Conservation (phyloP, 495 filamentous ascomycete genomes). For the Aspergillus indologenus region DNA sequence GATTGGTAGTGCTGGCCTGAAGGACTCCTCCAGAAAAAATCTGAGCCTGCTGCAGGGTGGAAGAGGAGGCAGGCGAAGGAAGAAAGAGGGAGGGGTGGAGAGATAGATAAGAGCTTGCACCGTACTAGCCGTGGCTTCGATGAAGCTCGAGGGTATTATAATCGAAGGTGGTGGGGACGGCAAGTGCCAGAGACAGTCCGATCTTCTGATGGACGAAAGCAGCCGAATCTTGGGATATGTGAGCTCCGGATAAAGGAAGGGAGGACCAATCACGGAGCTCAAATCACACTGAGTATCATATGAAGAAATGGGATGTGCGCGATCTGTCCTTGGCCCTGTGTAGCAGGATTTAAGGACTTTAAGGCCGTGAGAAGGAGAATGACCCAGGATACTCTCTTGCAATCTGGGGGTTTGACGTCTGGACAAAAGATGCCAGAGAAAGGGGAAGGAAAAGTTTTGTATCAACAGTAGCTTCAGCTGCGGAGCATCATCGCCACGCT, state of each 20-base stretch:
- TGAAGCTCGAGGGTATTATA: neutral
- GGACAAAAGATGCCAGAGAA: neutral
- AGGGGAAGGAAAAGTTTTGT: constrained; percentile 10
- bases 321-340: constrained; percentile 18
- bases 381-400: neutral
- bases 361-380: neutral
- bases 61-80: constrained; percentile 1
- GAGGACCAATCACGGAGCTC: constrained; percentile 15
- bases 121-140: constrained; percentile 5
- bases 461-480: constrained; percentile 10
- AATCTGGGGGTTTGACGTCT: neutral
- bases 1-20: constrained; percentile 5
- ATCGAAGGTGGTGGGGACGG: constrained; percentile 1
- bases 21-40: constrained; percentile 2
- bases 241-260: constrained; percentile 15
- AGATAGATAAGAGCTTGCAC: constrained; percentile 1
- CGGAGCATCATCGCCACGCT: constrained; percentile 26
- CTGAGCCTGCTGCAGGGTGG: constrained; percentile 7
- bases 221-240: constrained; percentile 14
- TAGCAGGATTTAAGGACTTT: constrained; percentile 14
- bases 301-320: constrained; percentile 15
- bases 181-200: neutral
- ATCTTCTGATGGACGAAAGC: constrained; percentile 18
- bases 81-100: constrained; percentile 1
- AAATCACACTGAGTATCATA: constrained; percentile 17